A percentile compares a stretch with the other conserved stretches of the same genome.
phyloP scores from a whole-genome alignment of 2,329 filamentous ascomycete species.

The Alternaria consortialis region DNA sequence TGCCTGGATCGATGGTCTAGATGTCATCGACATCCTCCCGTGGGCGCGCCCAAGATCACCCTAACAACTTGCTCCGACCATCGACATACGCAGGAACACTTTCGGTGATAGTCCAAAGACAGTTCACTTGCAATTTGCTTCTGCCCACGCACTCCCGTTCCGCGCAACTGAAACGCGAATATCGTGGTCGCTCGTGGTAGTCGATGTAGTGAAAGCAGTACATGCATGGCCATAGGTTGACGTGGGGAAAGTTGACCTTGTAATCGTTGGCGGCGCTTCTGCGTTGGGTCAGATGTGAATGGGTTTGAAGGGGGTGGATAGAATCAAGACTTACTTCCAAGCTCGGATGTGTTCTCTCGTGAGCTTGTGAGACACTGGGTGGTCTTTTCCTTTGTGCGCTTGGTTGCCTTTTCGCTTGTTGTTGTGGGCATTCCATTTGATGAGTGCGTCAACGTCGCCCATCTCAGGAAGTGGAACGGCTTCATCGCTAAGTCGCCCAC shows the following conservation, averaged over 20 bases:
- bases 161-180: slow-evolving; percentile 1
- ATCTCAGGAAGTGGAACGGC: neutral
- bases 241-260: neutral
- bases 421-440: neutral
- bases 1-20: neutral
- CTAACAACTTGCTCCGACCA: neutral
- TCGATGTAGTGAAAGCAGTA: slow-evolving; percentile 7
- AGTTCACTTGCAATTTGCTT: slow-evolving; percentile 7
- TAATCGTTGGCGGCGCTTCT: neutral
- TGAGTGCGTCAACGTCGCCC: neutral
- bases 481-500: neutral
- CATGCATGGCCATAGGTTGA: slow-evolving; percentile 15
- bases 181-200: neutral
- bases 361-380: neutral
- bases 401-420: neutral
- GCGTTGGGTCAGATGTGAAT: fast-evolving
- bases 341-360: neutral
- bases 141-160: neutral
- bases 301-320: neutral
- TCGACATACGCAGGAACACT: neutral
- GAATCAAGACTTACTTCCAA: slow-evolving; percentile 3
- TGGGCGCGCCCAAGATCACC: neutral
- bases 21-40: neutral
- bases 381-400: neutral
- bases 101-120: neutral